Evolutionary conservation across 2,329 filamentous ascomycete genomes (phyloP).

Genomic region (Colletotrichum sp.): DNA sequence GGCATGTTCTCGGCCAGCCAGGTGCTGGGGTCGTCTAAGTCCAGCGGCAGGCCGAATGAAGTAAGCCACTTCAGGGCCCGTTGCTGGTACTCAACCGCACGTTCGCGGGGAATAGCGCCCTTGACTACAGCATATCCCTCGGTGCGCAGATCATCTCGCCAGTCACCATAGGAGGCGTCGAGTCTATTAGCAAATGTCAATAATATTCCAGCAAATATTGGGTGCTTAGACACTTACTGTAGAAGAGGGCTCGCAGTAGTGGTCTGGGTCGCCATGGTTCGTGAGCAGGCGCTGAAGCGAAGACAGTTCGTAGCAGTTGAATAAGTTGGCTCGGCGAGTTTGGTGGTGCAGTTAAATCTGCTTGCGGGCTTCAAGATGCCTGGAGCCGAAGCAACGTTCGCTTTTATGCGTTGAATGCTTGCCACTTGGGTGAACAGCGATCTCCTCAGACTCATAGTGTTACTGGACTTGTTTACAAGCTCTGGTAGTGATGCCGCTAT

Average conservation of each 20-base stretch:
- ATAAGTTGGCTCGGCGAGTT: background rate
- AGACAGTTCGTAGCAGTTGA: background rate
- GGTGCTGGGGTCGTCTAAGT: slow-evolving; percentile 34
- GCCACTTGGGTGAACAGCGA: background rate
- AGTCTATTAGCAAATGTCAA: background rate
- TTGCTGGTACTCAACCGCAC: slow-evolving; percentile 41
- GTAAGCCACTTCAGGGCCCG: slow-evolving; percentile 46
- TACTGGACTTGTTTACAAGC: background rate
- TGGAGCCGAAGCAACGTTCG: background rate
- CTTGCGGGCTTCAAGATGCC: background rate
- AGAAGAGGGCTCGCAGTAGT: background rate
- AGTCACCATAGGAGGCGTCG: slow-evolving; percentile 25
- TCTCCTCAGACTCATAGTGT: background rate
- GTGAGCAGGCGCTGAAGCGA: background rate
- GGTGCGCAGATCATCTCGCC: slow-evolving; percentile 46
- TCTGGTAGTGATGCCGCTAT: background rate
- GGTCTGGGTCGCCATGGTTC: background rate
- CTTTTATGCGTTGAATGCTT: background rate
- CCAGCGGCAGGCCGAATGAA: slow-evolving; percentile 33
- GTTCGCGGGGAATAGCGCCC: slow-evolving; percentile 38
- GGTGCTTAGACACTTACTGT: background rate
- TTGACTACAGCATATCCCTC: slow-evolving; percentile 46
- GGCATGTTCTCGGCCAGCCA: slow-evolving; percentile 46
- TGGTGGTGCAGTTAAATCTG: background rate
- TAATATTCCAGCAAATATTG: background rate